Evolutionary conservation across 2,329 filamentous ascomycete genomes (phyloP).

Genomic region (Phialophora macrospora): DNA sequence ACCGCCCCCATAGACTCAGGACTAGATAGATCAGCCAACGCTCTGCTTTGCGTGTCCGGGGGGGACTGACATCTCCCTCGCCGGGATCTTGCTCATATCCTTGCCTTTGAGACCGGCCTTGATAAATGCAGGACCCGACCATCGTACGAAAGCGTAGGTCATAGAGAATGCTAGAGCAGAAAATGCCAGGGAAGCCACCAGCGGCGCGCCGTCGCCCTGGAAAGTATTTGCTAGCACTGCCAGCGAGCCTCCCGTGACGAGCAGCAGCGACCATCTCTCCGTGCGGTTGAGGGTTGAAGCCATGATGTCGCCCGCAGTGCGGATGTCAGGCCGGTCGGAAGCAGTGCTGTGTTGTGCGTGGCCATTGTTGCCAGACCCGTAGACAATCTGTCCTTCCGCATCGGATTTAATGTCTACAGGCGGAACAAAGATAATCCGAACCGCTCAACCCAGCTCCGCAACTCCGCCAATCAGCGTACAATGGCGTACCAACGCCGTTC

Average conservation of each 20-base stretch:
- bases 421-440: slow-evolving; percentile 16
- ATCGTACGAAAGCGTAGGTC: slow-evolving; percentile 84
- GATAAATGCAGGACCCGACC: slow-evolving; percentile 90
- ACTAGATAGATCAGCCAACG: slow-evolving; percentile 47
- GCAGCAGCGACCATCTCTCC: slow-evolving; percentile 63
- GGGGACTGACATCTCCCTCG: slow-evolving; percentile 70
- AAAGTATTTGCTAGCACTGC: slow-evolving; percentile 81
- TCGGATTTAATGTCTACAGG: neutral
- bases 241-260: slow-evolving; percentile 70
- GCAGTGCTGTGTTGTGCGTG: neutral
- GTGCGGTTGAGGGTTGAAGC: slow-evolving; percentile 53
- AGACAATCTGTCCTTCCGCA: slow-evolving; percentile 16
- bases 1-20: slow-evolving; percentile 97
- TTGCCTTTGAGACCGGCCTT: slow-evolving; percentile 85
- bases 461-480: slow-evolving; percentile 14
- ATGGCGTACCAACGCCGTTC: neutral
- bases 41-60: neutral
- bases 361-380: neutral
- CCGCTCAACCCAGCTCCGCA: neutral
- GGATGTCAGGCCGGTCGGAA: neutral
- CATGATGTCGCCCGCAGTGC: slow-evolving; percentile 42
- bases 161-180: slow-evolving; percentile 82
- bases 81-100: slow-evolving; percentile 79
- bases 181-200: slow-evolving; percentile 85
- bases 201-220: slow-evolving; percentile 81